Evolutionary conservation across 1,139 yeast species (phyloP).

Genomic region (Candida frijolesensis): DNA sequence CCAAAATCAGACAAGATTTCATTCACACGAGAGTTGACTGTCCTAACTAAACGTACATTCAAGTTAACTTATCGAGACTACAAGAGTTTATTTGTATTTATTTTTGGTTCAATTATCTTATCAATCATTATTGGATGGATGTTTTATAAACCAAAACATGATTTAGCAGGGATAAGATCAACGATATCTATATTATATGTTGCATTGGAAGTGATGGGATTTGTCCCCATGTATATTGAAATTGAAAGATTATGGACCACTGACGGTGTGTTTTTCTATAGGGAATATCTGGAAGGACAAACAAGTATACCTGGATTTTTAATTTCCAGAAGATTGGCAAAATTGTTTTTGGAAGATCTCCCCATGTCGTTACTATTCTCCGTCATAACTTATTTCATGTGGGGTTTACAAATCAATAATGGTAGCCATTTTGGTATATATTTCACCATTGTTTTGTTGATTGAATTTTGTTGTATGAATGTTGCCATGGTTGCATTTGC

Average conservation of each 20-base stretch:
- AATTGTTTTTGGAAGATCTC: slow-evolving; percentile 69
- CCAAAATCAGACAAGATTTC: slow-evolving; percentile 32
- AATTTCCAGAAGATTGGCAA: slow-evolving; percentile 66
- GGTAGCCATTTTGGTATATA: slow-evolving; percentile 58
- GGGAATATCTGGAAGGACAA: slow-evolving; percentile 75
- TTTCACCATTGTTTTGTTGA: slow-evolving; percentile 59
- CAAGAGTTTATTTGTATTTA: slow-evolving; percentile 53
- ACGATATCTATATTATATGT: slow-evolving; percentile 65
- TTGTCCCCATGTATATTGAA: slow-evolving; percentile 70
- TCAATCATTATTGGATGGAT: slow-evolving; percentile 76
- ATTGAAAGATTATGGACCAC: slow-evolving; percentile 68
- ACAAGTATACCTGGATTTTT: slow-evolving; percentile 70
- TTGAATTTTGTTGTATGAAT: slow-evolving; percentile 58
- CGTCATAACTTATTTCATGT: slow-evolving; percentile 71
- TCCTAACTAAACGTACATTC: slow-evolving; percentile 59
- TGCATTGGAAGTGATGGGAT: slow-evolving; percentile 66
- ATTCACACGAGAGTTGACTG: slow-evolving; percentile 47
- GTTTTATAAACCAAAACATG: slow-evolving; percentile 64
- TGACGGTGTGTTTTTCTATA: slow-evolving; percentile 69
- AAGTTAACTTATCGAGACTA: slow-evolving; percentile 61
- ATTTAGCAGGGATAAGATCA: slow-evolving; percentile 70
- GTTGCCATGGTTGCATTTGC: slow-evolving; percentile 61
- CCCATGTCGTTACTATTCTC: slow-evolving; percentile 63
- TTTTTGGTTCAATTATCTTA: slow-evolving; percentile 57
- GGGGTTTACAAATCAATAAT: slow-evolving; percentile 51